Evolutionary conservation across 495 filamentous ascomycete species (phyloP).

Genomic region (Hyaloscypha finlandica): DNA sequence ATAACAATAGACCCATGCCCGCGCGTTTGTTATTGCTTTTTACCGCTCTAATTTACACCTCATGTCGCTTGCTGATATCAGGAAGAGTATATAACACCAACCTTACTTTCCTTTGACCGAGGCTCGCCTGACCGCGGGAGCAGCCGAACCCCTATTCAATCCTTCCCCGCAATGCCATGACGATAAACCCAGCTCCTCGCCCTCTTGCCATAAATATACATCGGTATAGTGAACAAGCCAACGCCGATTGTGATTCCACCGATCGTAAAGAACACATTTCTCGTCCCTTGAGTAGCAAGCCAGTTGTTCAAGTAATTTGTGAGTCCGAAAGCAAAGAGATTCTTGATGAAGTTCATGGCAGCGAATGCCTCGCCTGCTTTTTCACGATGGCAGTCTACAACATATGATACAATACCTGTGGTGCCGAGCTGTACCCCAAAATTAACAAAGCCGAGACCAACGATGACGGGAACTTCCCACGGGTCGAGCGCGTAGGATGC

Average conservation of each 20-base stretch:
- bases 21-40: no score
- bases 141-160: neutral
- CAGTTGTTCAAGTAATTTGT: slow-evolving; percentile 43
- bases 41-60: no score
- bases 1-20: no score
- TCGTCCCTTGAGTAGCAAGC: slow-evolving; percentile 41
- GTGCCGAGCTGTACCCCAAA: slow-evolving; percentile 46
- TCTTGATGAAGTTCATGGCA: slow-evolving; percentile 45
- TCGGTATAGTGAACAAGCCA: slow-evolving; percentile 42
- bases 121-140: neutral
- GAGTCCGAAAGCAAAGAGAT: slow-evolving; percentile 42
- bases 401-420: slow-evolving; percentile 43
- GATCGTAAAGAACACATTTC: slow-evolving; percentile 43
- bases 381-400: slow-evolving; percentile 46
- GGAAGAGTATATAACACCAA: no score
- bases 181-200: slow-evolving; percentile 9
- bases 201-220: slow-evolving; percentile 34
- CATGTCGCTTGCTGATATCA: no score
- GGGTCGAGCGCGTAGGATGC: slow-evolving; percentile 32
- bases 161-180: slow-evolving; percentile 8
- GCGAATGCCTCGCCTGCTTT: slow-evolving; percentile 46
- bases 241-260: slow-evolving; percentile 41
- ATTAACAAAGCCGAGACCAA: slow-evolving; percentile 47
- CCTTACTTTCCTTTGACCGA: no score
- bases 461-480: slow-evolving; percentile 42